These are phyloP conservation scores for Zygoascus tannicola DNA, from an alignment of 805 yeast species.

Conservation along the genomic window DNA sequence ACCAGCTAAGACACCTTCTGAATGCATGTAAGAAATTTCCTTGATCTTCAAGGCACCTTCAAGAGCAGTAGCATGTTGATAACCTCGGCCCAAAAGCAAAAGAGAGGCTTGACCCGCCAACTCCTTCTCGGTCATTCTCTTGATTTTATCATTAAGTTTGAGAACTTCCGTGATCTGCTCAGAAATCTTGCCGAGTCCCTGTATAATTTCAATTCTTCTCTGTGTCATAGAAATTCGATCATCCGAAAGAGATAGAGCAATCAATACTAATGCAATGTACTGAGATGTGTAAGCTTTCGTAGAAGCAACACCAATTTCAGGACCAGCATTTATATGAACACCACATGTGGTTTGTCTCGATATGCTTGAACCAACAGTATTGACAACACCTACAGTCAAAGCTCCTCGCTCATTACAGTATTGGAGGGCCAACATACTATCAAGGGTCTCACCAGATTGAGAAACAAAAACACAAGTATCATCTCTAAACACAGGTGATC, in stretches of 20 bases:
- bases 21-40: constrained; percentile 97
- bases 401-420: constrained; percentile 97
- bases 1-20: constrained; percentile 98
- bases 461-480: constrained; percentile 96
- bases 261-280: constrained; percentile 92
- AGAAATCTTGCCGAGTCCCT: constrained; percentile 77
- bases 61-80: constrained; percentile 91
- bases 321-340: constrained; percentile 98
- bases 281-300: constrained; percentile 99
- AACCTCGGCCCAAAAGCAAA: constrained; percentile 91
- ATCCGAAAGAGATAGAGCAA: constrained; percentile 89
- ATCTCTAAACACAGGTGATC: constrained; percentile 95
- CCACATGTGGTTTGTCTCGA: constrained; percentile 98
- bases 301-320: constrained; percentile 98
- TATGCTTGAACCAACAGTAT: constrained; percentile 93
- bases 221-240: constrained; percentile 68
- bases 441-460: constrained; percentile 99
- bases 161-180: constrained; percentile 74
- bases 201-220: constrained; percentile 79
- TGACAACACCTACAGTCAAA: constrained; percentile 92
- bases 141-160: constrained; percentile 61
- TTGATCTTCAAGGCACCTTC: constrained; percentile 98
- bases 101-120: constrained; percentile 78
- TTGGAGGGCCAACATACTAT: constrained; percentile 87
- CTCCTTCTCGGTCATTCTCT: constrained; percentile 59